Percentiles rank a stretch among this genome's conserved stretches.
phyloP scores from a whole-genome alignment of 495 filamentous ascomycete species.

The Gamarada debralockiae region DNA sequence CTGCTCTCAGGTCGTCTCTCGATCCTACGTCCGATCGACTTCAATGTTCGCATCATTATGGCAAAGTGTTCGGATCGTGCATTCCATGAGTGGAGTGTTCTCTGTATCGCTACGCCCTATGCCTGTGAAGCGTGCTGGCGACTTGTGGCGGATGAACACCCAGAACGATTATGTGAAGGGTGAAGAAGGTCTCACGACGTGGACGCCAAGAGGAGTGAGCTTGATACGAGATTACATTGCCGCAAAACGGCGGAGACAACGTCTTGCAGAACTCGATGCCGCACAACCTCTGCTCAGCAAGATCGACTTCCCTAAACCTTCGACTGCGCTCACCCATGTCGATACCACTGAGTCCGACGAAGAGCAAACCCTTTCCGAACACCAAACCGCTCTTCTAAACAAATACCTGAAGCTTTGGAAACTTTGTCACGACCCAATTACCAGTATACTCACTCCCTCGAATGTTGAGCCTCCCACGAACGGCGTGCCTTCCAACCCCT shows the following conservation, averaged over 20 bases:
- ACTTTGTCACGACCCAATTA: slow-evolving; percentile 66
- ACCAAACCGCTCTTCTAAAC: slow-evolving; percentile 55
- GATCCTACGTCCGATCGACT: slow-evolving; percentile 77
- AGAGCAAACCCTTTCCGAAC: slow-evolving; percentile 36
- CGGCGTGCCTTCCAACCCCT: slow-evolving; percentile 47
- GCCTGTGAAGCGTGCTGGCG: slow-evolving; percentile 84
- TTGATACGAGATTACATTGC: slow-evolving; percentile 79
- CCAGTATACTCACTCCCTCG: slow-evolving; percentile 66
- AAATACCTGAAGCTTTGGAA: slow-evolving; percentile 78
- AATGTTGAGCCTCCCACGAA: slow-evolving; percentile 73
- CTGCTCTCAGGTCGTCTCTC: slow-evolving; percentile 76
- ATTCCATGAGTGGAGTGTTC: slow-evolving; percentile 82
- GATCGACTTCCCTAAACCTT: slow-evolving; percentile 33
- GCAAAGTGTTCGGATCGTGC: slow-evolving; percentile 79
- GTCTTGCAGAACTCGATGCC: slow-evolving; percentile 74
- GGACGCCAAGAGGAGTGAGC: slow-evolving; percentile 86
- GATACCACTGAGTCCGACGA: slow-evolving; percentile 3
- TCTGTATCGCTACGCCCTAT: slow-evolving; percentile 79
- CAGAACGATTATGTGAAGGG: slow-evolving; percentile 92
- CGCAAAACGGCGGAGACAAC: slow-evolving; percentile 62
- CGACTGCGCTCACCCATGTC: neutral
- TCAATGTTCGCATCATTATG: slow-evolving; percentile 85
- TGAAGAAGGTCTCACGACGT: slow-evolving; percentile 77
- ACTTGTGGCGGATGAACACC: slow-evolving; percentile 97
- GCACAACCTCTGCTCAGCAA: slow-evolving; percentile 62